A percentile compares a stretch with the other conserved stretches of the same genome.
Conservation (phyloP, 768 basidiomycete genomes). For the Coprinopsis sp. region DNA sequence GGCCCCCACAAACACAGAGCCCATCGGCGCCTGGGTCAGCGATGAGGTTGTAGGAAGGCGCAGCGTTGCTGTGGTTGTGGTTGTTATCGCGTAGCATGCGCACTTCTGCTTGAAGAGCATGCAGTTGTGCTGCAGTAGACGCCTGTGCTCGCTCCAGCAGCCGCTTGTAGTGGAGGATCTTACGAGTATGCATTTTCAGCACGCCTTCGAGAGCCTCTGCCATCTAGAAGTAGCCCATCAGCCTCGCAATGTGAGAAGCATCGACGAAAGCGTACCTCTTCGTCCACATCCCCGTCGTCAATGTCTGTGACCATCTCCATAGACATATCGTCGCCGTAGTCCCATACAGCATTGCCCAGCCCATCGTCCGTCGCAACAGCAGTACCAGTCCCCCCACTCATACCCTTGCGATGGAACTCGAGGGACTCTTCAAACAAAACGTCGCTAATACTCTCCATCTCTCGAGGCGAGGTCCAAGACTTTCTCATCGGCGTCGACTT, state of each 20-base stretch:
- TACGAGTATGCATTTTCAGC: constrained; percentile 42
- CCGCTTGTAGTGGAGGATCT: constrained; percentile 71
- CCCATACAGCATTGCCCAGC: constrained; percentile 31
- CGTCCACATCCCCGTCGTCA: constrained; percentile 58
- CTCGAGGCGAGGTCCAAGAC: constrained; percentile 13
- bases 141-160: constrained; percentile 79
- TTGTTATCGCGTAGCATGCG: constrained; percentile 52
- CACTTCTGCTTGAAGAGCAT: constrained; percentile 81
- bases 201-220: constrained; percentile 34
- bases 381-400: constrained; percentile 23
- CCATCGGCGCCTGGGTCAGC: constrained; percentile 24
- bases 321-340: constrained; percentile 52
- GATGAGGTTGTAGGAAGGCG: constrained; percentile 17
- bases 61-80: constrained; percentile 15
- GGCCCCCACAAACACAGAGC: constrained; percentile 54
- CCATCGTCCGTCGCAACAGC: constrained; percentile 26
- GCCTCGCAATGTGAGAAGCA: constrained; percentile 3
- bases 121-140: constrained; percentile 73
- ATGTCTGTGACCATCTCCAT: constrained; percentile 71
- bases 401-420: constrained; percentile 13
- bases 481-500: constrained; percentile 18
- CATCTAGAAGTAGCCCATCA: constrained; percentile 25
- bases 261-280: constrained; percentile 47
- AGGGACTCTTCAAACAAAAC: constrained; percentile 12
- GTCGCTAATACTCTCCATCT: constrained; percentile 6